Conservation (phyloP, 2,329 filamentous ascomycete genomes). For the Diaporthe citriasiana region DNA sequence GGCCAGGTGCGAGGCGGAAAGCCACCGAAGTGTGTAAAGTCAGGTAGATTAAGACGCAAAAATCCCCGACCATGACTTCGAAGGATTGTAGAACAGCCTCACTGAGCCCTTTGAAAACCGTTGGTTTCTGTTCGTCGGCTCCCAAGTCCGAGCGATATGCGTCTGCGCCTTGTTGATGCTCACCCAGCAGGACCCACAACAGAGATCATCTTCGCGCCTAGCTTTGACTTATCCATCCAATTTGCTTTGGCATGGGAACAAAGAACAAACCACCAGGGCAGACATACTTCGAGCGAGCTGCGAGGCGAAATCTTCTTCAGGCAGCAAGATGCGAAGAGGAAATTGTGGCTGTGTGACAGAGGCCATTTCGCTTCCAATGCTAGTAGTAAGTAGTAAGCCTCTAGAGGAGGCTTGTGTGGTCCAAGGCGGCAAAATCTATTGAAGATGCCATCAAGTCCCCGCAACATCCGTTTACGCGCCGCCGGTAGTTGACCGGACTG, state of each 20-base stretch:
- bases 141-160: neutral
- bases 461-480: neutral
- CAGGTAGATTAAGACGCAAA: neutral
- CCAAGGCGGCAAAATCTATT: neutral
- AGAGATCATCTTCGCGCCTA: neutral
- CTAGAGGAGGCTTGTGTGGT: slow-evolving; percentile 1
- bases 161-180: slow-evolving; percentile 14
- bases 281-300: neutral
- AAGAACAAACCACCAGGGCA: neutral
- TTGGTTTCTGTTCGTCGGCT: neutral
- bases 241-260: neutral
- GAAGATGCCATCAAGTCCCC: slow-evolving; percentile 8
- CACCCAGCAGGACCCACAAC: neutral
- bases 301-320: neutral
- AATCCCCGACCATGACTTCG: neutral
- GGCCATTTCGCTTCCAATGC: neutral
- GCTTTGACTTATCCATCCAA: neutral
- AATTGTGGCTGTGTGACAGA: slow-evolving; percentile 17
- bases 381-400: neutral
- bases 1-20: neutral
- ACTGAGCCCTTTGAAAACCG: neutral
- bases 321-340: neutral
- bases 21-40: neutral
- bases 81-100: neutral
- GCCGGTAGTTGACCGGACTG: neutral